Evolutionary conservation across 2,329 filamentous ascomycete genomes (phyloP), one percentile per base, ranked within the genome.

Genomic region (Cladosporium austrohemisphaericum): DNA sequence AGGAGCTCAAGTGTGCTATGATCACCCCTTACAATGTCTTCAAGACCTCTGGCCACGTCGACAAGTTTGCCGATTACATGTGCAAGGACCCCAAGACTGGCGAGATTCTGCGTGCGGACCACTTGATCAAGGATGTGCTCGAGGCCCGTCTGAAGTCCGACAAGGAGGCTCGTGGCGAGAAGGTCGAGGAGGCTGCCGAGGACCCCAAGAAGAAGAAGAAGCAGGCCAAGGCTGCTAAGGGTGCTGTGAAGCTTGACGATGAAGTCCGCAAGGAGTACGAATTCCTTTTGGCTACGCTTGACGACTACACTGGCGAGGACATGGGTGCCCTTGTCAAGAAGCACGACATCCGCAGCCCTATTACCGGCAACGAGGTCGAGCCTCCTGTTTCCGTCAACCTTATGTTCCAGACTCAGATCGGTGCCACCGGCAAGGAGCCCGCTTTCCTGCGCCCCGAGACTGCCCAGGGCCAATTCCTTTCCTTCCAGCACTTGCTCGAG

Each of bases 31-130:
- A 93, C 63, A 87, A 93, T 40, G 88, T 98, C 29, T 81, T 98
- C 65, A 95, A 97, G 79, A 95, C 92, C 3, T 73, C 70, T 68
- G 93, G 93, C 56, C 93, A 98, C 73, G 93, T 97, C 57, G 92
- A 96, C 71, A 95, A 95, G 72, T 97, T 97, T 65, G 87, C 89
- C 71, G 92, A 97, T 70, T 97, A 88, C 88, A 96, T 97, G 91
- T 95, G 65, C 64, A 68, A 68, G 57, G 93, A 98, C 70, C 89
- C 92, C 55, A 94, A 95, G 79, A 95, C 86, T 63, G 93, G 93
- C 67, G 93, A 98, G 70, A 95, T 96, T 65, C 83, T 98, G 68
- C 84, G 93, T 60, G 90, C 93, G 51, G 93, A 98, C 67, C 93
- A 98, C 75, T 81, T 97, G 62, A 91, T 98, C 58, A 91, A 97